phyloP scores from a whole-genome alignment of 352 stramenopile species.

The Pythium phragmiticola region DNA sequence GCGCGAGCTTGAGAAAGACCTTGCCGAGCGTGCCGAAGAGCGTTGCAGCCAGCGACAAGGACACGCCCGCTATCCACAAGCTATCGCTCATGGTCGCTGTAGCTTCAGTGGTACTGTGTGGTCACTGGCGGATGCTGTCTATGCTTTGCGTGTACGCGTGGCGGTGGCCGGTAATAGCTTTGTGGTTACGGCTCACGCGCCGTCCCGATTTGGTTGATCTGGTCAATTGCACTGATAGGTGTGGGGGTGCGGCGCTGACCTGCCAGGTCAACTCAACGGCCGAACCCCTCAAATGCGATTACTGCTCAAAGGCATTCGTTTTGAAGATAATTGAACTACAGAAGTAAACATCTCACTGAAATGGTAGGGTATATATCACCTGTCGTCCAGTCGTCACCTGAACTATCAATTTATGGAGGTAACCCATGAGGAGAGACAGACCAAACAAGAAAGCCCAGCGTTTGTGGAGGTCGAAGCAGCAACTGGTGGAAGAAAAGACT shows the following conservation, averaged over 20 bases:
- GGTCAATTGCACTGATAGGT: constrained; percentile 7
- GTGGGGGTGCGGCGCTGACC: not conserved
- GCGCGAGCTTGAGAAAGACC: constrained; percentile 84
- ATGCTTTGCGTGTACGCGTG: not conserved
- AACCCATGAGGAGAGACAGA: constrained; percentile 16
- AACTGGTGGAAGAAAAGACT: not conserved
- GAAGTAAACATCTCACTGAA: not conserved
- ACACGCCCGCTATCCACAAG: constrained; percentile 76
- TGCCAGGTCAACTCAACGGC: constrained; percentile 2
- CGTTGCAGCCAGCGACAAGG: constrained; percentile 77
- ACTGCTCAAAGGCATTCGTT: not conserved
- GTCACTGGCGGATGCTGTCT: not conserved
- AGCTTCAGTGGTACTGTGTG: not conserved
- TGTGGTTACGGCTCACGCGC: constrained; percentile 5
- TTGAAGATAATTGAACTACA: constrained; percentile 15
- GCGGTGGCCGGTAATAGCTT: not conserved
- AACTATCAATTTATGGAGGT: constrained; percentile 22
- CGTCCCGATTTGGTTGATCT: constrained; percentile 9
- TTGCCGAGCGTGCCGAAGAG: constrained; percentile 86
- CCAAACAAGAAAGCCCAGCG: not conserved
- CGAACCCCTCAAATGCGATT: constrained; percentile 6
- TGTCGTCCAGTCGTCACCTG: not conserved
- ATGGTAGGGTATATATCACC: not conserved
- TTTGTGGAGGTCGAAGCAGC: not conserved
- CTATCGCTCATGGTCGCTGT: constrained; percentile 31